phyloP scores from a whole-genome alignment of 495 filamentous ascomycete genomes.

The Neurospora sublineolata region DNA sequence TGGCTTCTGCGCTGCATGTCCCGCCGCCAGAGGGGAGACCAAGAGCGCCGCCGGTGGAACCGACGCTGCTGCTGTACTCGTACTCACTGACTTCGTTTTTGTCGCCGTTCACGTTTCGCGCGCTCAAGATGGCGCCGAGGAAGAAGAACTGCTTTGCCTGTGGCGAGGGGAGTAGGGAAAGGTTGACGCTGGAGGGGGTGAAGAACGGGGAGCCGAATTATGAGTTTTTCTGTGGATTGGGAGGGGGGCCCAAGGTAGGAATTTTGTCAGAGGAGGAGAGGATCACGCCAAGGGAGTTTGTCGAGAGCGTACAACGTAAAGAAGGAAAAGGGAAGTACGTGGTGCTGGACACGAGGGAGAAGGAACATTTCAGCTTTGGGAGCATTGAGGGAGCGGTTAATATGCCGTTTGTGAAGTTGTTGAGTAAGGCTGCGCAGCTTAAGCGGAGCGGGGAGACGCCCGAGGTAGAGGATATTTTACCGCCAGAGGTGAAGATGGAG shows the following conservation, averaged over 20 bases:
- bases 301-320: constrained; percentile 12
- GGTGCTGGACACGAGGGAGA: constrained; percentile 73
- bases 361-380: constrained; percentile 75
- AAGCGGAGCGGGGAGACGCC: constrained; percentile 12
- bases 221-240: constrained; percentile 63
- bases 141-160: constrained; percentile 64
- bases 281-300: constrained; percentile 47
- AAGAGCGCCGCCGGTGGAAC: constrained; percentile 16
- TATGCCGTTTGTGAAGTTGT: constrained; percentile 55
- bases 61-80: constrained; percentile 63
- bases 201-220: constrained; percentile 59
- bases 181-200: constrained; percentile 51
- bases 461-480: not conserved
- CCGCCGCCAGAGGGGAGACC: constrained; percentile 1
- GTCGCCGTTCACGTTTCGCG: constrained; percentile 56
- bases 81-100: constrained; percentile 28
- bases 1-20: constrained; percentile 34
- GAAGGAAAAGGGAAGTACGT: constrained; percentile 28
- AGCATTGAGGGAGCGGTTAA: constrained; percentile 63
- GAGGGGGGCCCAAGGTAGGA: constrained; percentile 60
- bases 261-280: constrained; percentile 70
- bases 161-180: constrained; percentile 39
- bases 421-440: constrained; percentile 18
- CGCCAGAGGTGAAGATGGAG: not conserved
- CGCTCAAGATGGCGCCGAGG: constrained; percentile 56